These are phyloP conservation scores for Ogataea sp. DNA, from an alignment of 805 yeast species.

Conservation along the genomic window DNA sequence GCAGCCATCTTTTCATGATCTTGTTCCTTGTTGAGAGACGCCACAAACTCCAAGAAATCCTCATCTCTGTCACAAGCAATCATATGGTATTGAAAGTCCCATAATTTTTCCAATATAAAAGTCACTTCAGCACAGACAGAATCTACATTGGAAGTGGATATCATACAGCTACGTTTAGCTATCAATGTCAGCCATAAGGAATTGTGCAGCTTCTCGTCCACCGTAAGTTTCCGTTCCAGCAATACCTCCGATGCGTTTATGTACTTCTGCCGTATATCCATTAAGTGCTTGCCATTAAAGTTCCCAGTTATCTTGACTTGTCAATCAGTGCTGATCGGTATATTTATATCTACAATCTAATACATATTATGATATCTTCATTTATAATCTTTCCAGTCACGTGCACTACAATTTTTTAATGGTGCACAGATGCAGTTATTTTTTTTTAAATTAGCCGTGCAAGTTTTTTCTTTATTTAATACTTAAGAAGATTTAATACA, in stretches of 20 bases:
- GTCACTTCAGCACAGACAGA: constrained; percentile 12
- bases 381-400: too few species aligned
- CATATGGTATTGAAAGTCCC: constrained; percentile 5
- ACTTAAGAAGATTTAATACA: too few species aligned
- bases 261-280: background rate
- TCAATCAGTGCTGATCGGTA: too few species aligned
- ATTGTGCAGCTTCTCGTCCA: constrained; percentile 14
- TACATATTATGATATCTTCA: too few species aligned
- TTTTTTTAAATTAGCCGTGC: too few species aligned
- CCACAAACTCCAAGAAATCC: background rate
- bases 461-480: too few species aligned
- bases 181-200: constrained; percentile 17
- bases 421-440: too few species aligned
- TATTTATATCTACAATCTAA: too few species aligned
- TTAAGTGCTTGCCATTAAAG: too few species aligned
- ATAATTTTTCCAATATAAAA: constrained; percentile 3
- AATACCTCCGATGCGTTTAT: background rate
- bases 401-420: too few species aligned
- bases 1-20: constrained; percentile 9
- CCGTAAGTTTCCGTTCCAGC: background rate
- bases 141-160: constrained; percentile 12
- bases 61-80: background rate
- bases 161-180: constrained; percentile 18
- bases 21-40: constrained; percentile 10
- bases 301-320: too few species aligned